A percentile compares a stretch with the other conserved stretches of the same genome.
Evolutionary conservation across 2,329 filamentous ascomycete genomes (phyloP).

Genomic region (Aureobasidium sp.): DNA sequence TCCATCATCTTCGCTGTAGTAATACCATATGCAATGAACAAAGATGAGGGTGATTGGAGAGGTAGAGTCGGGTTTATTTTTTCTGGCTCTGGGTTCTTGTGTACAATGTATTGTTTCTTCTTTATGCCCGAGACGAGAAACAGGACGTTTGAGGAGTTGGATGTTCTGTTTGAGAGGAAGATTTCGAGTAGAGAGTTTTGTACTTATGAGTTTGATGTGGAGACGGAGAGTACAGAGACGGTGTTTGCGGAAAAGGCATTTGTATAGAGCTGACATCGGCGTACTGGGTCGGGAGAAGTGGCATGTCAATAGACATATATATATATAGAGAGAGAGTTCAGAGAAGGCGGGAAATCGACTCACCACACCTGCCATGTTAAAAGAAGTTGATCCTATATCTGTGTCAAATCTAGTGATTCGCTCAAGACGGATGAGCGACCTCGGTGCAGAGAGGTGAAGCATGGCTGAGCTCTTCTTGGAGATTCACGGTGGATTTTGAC

Average conservation of each 20-base stretch:
- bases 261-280: not conserved
- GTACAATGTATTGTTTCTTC: constrained; percentile 36
- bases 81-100: constrained; percentile 33
- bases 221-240: not conserved
- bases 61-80: constrained; percentile 41
- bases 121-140: constrained; percentile 39
- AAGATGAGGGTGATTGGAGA: constrained; percentile 35
- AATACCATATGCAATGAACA: constrained; percentile 37
- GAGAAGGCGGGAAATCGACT: too few relatives aligned
- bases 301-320: too few relatives aligned
- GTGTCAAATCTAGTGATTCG: not conserved
- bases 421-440: too few relatives aligned
- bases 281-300: not conserved
- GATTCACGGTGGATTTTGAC: not conserved
- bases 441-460: not conserved
- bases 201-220: not conserved
- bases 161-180: constrained; percentile 39
- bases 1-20: constrained; percentile 27
- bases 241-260: not conserved
- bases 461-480: not conserved
- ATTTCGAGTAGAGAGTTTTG: constrained; percentile 33
- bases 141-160: constrained; percentile 40
- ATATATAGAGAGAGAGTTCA: too few relatives aligned
- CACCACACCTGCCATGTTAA: too few relatives aligned
- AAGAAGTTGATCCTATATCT: not conserved